Conservation (phyloP, 2,329 filamentous ascomycete species). For the Sporothrix schenckii region DNA sequence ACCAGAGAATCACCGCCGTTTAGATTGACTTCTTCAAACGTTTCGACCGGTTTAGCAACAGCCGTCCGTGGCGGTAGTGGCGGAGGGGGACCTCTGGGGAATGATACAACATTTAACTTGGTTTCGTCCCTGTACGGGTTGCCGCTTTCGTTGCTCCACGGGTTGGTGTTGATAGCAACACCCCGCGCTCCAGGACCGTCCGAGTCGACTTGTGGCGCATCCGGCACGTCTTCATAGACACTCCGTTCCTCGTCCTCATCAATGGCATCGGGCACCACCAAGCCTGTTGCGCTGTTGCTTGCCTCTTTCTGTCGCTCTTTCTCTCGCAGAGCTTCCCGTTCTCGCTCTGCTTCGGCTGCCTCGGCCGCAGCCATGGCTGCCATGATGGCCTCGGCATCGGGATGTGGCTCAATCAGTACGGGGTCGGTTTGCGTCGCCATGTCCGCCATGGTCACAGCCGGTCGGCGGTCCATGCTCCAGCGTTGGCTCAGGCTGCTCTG, state of each 20-base stretch:
- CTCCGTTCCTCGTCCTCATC: conserved; percentile 26
- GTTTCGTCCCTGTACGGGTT: conserved; percentile 1
- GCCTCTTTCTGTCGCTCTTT: not conserved
- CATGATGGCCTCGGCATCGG: conserved; percentile 7
- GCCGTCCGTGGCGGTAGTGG: conserved; percentile 22
- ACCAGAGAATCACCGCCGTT: not conserved
- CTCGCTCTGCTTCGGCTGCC: not conserved
- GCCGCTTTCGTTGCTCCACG: conserved; percentile 23
- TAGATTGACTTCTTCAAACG: conserved; percentile 29
- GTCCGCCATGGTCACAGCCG: conserved; percentile 16
- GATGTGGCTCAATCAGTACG: conserved; percentile 26
- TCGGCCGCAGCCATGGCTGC: not conserved
- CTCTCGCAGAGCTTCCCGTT: not conserved
- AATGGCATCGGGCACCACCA: conserved; percentile 17
- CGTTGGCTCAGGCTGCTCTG: conserved; percentile 13
- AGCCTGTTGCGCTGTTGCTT: not conserved
- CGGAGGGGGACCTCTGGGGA: conserved; percentile 13
- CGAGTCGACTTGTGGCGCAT: conserved; percentile 6
- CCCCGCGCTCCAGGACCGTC: not conserved
- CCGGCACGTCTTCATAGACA: conserved; percentile 31
- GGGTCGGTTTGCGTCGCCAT: conserved; percentile 31
- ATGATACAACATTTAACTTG: not conserved
- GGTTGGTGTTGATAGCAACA: conserved; percentile 13
- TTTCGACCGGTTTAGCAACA: not conserved
- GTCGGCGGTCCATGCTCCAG: conserved; percentile 16